Conservation (phyloP, 441 rosid species). For the Eruca vesicaria region DNA sequence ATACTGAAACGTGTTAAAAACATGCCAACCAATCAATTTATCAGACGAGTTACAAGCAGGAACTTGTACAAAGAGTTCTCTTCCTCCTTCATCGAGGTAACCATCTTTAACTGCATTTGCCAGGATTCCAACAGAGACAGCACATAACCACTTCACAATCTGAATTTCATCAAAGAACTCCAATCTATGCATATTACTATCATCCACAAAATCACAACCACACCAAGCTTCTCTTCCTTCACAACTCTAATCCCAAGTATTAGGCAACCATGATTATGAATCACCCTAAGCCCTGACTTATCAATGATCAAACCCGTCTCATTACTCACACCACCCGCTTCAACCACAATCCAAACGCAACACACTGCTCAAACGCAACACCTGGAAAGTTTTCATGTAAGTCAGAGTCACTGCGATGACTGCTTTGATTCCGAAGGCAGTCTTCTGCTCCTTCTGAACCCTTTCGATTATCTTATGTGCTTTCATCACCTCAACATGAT, state of each 20-base stretch:
- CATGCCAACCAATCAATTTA: constrained; percentile 82
- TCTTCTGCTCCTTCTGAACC: no score
- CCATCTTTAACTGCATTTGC: constrained; percentile 45
- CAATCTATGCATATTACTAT: constrained; percentile 96
- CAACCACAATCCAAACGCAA: constrained; percentile 99
- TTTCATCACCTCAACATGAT: no score
- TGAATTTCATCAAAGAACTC: constrained; percentile 93
- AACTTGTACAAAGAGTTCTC: constrained; percentile 51
- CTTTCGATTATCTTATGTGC: no score
- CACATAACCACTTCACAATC: constrained; percentile 87
- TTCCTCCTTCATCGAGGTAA: constrained; percentile 24
- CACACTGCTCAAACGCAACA: constrained; percentile 84
- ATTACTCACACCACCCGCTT: constrained; percentile 77
- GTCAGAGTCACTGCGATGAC: constrained; percentile 84
- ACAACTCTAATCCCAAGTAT: constrained; percentile 82
- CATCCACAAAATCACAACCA: constrained; percentile 90
- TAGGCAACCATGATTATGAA: constrained; percentile 74
- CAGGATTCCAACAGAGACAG: constrained; percentile 81
- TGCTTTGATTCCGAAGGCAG: constrained; percentile 52
- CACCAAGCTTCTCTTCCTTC: constrained; percentile 83
- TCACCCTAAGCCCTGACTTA: constrained; percentile 59
- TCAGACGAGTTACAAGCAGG: constrained; percentile 76
- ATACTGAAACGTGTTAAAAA: constrained; percentile 66
- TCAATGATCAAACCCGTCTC: constrained; percentile 71
- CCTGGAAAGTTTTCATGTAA: constrained; percentile 88